Evolutionary conservation across 1,284 basidiomycete species (phyloP).

Genomic region (Cutaneotrichosporon curvatum): DNA sequence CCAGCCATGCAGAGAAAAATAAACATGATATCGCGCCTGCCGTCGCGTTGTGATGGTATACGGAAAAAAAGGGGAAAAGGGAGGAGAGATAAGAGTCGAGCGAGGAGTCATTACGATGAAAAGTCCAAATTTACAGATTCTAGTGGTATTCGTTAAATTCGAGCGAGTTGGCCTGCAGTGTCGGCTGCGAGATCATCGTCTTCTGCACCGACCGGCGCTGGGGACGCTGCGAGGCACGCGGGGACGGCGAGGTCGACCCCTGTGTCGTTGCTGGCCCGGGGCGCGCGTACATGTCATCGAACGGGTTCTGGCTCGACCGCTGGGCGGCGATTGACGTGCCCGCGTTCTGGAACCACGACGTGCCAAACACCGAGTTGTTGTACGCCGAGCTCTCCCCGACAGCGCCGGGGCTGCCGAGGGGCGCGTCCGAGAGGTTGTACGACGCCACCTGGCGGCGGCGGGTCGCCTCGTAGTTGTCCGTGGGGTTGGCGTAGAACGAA

Average conservation of each 20-base stretch:
- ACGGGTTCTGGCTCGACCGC: slow-evolving; percentile 34
- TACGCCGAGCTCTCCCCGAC: slow-evolving; percentile 18
- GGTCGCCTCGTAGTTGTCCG: slow-evolving; percentile 42
- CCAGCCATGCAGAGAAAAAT: slow-evolving; percentile 16
- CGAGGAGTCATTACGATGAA: too few species aligned
- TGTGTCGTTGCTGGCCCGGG: slow-evolving; percentile 19
- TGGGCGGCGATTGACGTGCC: not conserved
- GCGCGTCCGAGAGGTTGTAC: slow-evolving; percentile 13
- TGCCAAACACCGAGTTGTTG: slow-evolving; percentile 28
- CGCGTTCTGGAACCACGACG: slow-evolving; percentile 17
- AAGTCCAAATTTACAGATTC: not conserved
- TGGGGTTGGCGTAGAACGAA: slow-evolving; percentile 46
- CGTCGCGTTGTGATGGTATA: slow-evolving; percentile 8
- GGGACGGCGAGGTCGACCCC: slow-evolving; percentile 8
- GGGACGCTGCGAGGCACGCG: slow-evolving; percentile 13
- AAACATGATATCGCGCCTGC: slow-evolving; percentile 16
- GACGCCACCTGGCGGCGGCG: slow-evolving; percentile 23
- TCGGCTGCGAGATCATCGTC: slow-evolving; percentile 44
- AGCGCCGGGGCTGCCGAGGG: too few species aligned
- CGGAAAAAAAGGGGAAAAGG: not conserved
- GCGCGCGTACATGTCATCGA: slow-evolving; percentile 42
- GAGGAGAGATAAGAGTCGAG: not conserved
- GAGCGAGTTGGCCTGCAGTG: slow-evolving; percentile 43
- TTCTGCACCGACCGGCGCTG: slow-evolving; percentile 35
- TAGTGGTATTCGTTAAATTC: slow-evolving; percentile 41